Conservation (phyloP, 768 basidiomycete species). For the Imleria badia region DNA sequence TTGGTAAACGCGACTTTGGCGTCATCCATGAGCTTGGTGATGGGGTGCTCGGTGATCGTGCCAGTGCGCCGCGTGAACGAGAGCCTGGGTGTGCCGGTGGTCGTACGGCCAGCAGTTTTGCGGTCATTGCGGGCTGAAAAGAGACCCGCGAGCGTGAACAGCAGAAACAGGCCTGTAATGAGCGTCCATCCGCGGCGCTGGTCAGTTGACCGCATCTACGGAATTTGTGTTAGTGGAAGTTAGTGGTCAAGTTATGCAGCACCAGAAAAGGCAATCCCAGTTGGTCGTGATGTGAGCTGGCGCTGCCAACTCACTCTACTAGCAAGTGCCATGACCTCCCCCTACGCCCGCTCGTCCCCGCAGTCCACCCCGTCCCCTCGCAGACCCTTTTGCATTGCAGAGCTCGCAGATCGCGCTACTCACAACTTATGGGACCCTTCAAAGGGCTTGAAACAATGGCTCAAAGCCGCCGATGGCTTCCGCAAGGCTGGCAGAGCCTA, state of each 20-base stretch:
- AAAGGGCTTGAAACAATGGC: constrained; percentile 63
- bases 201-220: constrained; percentile 16
- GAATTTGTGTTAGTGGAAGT: not conserved
- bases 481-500: constrained; percentile 53
- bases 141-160: constrained; percentile 52
- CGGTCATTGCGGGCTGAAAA: constrained; percentile 36
- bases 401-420: constrained; percentile 63
- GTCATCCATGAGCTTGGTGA: constrained; percentile 78
- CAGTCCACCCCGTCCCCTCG: constrained; percentile 18
- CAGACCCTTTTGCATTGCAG: constrained; percentile 61
- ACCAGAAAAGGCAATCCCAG: constrained; percentile 24
- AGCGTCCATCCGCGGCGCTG: constrained; percentile 40
- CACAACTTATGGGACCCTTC: constrained; percentile 55
- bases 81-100: constrained; percentile 15
- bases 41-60: constrained; percentile 62
- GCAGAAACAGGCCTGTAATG: constrained; percentile 39
- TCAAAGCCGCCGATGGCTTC: constrained; percentile 63
- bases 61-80: constrained; percentile 11
- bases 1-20: constrained; percentile 73
- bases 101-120: not conserved
- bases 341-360: constrained; percentile 17
- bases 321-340: constrained; percentile 22
- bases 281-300: constrained; percentile 12
- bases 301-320: constrained; percentile 5
- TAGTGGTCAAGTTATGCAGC: not conserved